Conservation (phyloP, 768 basidiomycete genomes). For the Austroboletus festivus region DNA sequence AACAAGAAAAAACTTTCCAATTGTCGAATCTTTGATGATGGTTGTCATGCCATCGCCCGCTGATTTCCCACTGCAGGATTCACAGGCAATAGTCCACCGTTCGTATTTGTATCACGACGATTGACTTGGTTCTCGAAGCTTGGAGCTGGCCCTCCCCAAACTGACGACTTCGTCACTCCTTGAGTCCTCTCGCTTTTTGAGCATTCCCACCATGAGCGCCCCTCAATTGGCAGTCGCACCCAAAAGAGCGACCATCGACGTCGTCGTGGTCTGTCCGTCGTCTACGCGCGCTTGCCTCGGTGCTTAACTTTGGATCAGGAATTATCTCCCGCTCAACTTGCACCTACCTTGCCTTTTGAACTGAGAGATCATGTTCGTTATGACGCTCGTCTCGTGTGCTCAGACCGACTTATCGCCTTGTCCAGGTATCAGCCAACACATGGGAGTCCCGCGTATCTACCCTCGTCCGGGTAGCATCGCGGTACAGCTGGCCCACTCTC, state of each 20-base stretch:
- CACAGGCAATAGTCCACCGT: background rate
- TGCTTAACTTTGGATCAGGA: slow-evolving; percentile 21
- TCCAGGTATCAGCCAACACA: slow-evolving; percentile 39
- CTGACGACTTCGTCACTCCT: background rate
- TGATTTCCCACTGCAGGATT: background rate
- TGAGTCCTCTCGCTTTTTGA: background rate
- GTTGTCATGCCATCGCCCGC: slow-evolving; percentile 21
- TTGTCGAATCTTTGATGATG: too few relatives aligned
- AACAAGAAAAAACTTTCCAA: too few relatives aligned
- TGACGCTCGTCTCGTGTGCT: slow-evolving; percentile 2
- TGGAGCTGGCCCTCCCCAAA: slow-evolving; percentile 22
- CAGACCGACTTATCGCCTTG: background rate
- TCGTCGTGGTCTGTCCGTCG: slow-evolving; percentile 26
- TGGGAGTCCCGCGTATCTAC: slow-evolving; percentile 44
- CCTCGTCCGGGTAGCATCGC: slow-evolving; percentile 35
- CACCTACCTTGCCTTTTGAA: slow-evolving; percentile 36
- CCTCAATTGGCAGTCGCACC: slow-evolving; percentile 10
- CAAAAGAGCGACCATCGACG: slow-evolving; percentile 17
- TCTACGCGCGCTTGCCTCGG: background rate
- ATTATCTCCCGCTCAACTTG: slow-evolving; percentile 30
- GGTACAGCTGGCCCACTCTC: slow-evolving; percentile 42
- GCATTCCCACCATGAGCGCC: slow-evolving; percentile 7
- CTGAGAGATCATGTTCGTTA: slow-evolving; percentile 36
- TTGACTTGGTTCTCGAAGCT: background rate
- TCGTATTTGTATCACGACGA: background rate